Base-by-base conservation (phyloP, 108 stramenopile genomes). In the Chaetoceros muelleri region DNA sequence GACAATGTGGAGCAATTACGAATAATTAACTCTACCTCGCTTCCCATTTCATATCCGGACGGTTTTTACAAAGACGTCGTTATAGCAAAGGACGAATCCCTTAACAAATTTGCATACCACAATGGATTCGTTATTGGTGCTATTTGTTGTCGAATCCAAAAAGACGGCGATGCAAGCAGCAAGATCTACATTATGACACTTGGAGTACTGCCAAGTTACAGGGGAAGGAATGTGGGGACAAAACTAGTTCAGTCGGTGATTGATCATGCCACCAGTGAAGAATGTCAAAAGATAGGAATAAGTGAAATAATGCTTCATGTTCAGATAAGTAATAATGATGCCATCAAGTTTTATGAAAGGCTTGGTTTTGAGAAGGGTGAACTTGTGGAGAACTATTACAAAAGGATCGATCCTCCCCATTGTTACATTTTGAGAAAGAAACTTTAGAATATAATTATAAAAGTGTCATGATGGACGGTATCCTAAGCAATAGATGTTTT, bases 101-200 rank as follows among this genome's bases (percentile, higher is more conserved):
- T 90, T 26, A 75, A 73, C 62, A 84, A 89, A 52, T 95, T 85
- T 66, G 94, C 94, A 5, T 93, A 88, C 55, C 84, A 48, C 55
- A 84, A 85, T 65, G 94, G 89, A 28, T 82, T 84, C 50, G 80
- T 85, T n/a, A 77, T 95, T 2, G 94, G 91, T 10, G 89, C 85
- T 10, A 74, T 90, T 22, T 93, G 87, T 59, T 53, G 82, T 3
- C 72, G 85, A n/a, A 46, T 93, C 18, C 87, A 95, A 57, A 57
- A 58, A 47, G 55, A 71, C 24, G 54, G 60, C 8, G 66, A 73
- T 48, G 30, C 60, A 30, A 55, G 40, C 44, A 55, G 40, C 44
- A 65, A 64, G 50, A 62, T 96, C 21, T 98, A 98, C 72, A 95
- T 98, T 18, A 96, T 97, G 96, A 98, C 96, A 20, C 69, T 98